phyloP scores from a whole-genome alignment of 2,329 filamentous ascomycete species.

The Tolypocladium sp. region DNA sequence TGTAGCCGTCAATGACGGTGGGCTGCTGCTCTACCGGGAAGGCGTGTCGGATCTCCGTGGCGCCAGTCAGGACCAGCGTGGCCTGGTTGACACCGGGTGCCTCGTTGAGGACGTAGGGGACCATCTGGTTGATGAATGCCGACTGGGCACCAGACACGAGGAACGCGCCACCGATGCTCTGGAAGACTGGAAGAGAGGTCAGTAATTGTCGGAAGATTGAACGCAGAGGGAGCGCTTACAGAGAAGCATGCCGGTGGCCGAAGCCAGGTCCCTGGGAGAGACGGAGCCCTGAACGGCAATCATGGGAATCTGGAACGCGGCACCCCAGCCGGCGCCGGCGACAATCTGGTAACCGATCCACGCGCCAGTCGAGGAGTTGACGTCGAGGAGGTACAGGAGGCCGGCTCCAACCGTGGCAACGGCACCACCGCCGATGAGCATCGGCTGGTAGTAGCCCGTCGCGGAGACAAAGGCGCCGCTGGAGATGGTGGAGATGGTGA shows the following conservation, averaged over 20 bases:
- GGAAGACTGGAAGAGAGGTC: conserved; percentile 25
- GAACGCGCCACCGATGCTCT: conserved; percentile 41
- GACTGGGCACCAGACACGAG: conserved; percentile 39
- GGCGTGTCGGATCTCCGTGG: conserved; percentile 44
- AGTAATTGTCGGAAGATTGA: neutral
- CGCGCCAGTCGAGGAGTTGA: neutral
- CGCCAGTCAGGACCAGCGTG: conserved; percentile 31
- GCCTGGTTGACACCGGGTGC: conserved; percentile 26
- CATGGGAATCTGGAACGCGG: neutral
- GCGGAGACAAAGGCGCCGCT: neutral
- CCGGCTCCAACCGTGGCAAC: neutral
- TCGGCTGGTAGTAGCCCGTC: conserved; percentile 26
- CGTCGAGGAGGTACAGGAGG: neutral
- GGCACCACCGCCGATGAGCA: conserved; percentile 31
- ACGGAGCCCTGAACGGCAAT: conserved; percentile 14
- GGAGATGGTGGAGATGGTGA: neutral
- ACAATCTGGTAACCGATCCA: neutral
- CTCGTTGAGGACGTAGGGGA: conserved; percentile 20
- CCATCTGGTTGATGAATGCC: conserved; percentile 35
- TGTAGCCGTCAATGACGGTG: conserved; percentile 52
- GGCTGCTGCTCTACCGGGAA: conserved; percentile 40
- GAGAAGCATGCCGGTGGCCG: conserved; percentile 37
- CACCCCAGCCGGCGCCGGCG: neutral
- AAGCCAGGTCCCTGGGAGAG: conserved; percentile 30
- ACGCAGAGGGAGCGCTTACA: conserved; percentile 19